These are phyloP conservation scores for Microdochium bolleyi DNA, from an alignment of 2,329 filamentous ascomycete genomes.

Conservation along the genomic window DNA sequence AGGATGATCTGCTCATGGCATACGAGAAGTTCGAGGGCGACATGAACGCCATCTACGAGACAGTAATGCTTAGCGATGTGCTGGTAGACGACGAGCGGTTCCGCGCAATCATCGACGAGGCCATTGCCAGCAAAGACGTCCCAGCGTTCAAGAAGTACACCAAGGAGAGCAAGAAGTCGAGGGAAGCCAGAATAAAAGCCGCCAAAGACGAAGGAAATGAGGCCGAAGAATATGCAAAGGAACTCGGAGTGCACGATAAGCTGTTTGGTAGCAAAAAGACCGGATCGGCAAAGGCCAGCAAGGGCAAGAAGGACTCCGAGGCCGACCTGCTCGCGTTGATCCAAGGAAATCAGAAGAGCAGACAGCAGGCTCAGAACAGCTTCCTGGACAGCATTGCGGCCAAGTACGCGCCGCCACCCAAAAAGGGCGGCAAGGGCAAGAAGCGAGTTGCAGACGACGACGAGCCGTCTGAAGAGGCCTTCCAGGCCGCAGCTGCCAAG, in stretches of 20 bases:
- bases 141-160: conserved; percentile 60
- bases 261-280: conserved; percentile 45
- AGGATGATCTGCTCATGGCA: conserved; percentile 64
- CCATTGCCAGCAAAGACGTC: conserved; percentile 64
- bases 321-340: conserved; percentile 66
- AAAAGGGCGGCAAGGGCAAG: conserved; percentile 40
- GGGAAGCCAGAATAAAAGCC: conserved; percentile 47
- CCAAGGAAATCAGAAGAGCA: conserved; percentile 57
- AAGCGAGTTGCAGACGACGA: conserved; percentile 52
- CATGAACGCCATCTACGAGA: conserved; percentile 70
- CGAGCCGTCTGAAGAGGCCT: conserved; percentile 53
- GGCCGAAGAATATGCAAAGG: conserved; percentile 67
- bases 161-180: conserved; percentile 61
- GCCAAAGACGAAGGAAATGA: conserved; percentile 63
- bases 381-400: conserved; percentile 71
- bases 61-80: conserved; percentile 80
- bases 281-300: conserved; percentile 38
- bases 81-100: conserved; percentile 82
- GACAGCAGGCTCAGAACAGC: conserved; percentile 30
- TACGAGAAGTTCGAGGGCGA: conserved; percentile 68
- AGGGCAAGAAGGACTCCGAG: conserved; percentile 27
- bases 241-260: conserved; percentile 67
- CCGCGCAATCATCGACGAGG: conserved; percentile 69
- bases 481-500: conserved; percentile 46
- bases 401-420: conserved; percentile 54